Base-by-base conservation (phyloP, 2,329 filamentous ascomycete genomes). In the Aspergillus sergii region DNA sequence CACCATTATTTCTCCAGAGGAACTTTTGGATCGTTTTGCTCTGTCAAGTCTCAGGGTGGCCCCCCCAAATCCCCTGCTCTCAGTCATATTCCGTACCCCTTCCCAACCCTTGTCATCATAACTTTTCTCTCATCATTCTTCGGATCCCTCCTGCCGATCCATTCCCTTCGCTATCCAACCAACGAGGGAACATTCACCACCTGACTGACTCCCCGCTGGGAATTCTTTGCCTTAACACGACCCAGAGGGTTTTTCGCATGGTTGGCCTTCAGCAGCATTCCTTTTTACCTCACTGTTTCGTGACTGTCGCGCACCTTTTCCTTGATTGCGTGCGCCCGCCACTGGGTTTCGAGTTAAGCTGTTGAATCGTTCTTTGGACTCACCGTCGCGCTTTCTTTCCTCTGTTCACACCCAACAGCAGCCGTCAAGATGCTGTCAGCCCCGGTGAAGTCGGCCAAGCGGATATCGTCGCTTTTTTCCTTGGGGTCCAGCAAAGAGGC, bases 401-500 rank as follows among this genome's bases (percentile, higher is more conserved):
- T 43, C 28, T 55, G 39, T 48, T n/a, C 57, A 43, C 53, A 46
- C 45, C 50, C 57, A 60, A 45, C 51, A 61, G 59, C 62, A 60
- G 46, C 61, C 43, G 36, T 26, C 41, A 76, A 66, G 65, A 78
- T 79, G 76, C 70, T 80, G 68, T 79, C 78, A 30, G 74, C 78
- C 71, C 78, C 78, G 58, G 73, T 75, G 61, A 80, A 79, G 68
- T 78, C 78, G 61, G 79, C 78, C 62, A 80, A 77, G 71, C 79
- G 79, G 63, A 79, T 82, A 62, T 81, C 80, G 12, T 82, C 80
- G 43, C 74, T 82, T 53, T 81, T 82, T 63, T 80, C 79, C 8
- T 63, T 81, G 63, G 73, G 76, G 14, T 76, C 76, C 26, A 69
- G 74, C 45, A 77, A 78, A 64, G 77, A 79, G 57, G 65, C 67